Evolutionary conservation across 225 moss, liverwort and hornwort genomes (phyloP).

Genomic region (Physcomitrellopsis africana): DNA sequence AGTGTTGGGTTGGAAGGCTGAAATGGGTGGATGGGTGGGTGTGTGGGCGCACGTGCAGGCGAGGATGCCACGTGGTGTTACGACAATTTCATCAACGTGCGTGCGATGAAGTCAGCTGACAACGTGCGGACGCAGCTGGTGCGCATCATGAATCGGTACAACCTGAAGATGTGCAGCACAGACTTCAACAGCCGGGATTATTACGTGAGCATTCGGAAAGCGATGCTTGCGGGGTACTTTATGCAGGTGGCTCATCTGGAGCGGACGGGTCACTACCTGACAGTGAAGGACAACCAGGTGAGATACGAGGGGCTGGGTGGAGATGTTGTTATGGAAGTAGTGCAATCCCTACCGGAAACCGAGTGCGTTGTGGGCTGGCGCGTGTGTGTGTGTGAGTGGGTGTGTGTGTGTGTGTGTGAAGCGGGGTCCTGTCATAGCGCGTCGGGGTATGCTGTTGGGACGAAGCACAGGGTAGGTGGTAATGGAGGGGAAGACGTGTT

Average conservation of each 20-base stretch:
- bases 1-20: not conserved
- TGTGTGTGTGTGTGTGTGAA: too few relatives aligned
- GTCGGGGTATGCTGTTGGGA: too few relatives aligned
- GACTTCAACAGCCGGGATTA: slow-evolving; percentile 54
- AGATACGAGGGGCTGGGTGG: too few relatives aligned
- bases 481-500: too few relatives aligned
- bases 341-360: too few relatives aligned
- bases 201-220: slow-evolving; percentile 57
- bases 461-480: too few relatives aligned
- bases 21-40: slow-evolving; percentile 12
- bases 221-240: slow-evolving; percentile 63
- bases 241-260: slow-evolving; percentile 70
- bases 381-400: too few relatives aligned
- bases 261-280: slow-evolving; percentile 49
- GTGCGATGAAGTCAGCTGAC: slow-evolving; percentile 69
- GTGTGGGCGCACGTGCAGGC: slow-evolving; percentile 44
- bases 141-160: slow-evolving; percentile 54
- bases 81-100: slow-evolving; percentile 68
- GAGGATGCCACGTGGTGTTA: slow-evolving; percentile 74
- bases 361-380: too few relatives aligned
- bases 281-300: slow-evolving; percentile 68
- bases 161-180: slow-evolving; percentile 59
- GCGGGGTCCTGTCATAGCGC: too few relatives aligned
- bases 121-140: slow-evolving; percentile 67
- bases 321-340: too few relatives aligned